These are phyloP conservation scores for Vitis rupestris DNA, from an alignment of 164 flowering plant genomes.

Conservation along the genomic window DNA sequence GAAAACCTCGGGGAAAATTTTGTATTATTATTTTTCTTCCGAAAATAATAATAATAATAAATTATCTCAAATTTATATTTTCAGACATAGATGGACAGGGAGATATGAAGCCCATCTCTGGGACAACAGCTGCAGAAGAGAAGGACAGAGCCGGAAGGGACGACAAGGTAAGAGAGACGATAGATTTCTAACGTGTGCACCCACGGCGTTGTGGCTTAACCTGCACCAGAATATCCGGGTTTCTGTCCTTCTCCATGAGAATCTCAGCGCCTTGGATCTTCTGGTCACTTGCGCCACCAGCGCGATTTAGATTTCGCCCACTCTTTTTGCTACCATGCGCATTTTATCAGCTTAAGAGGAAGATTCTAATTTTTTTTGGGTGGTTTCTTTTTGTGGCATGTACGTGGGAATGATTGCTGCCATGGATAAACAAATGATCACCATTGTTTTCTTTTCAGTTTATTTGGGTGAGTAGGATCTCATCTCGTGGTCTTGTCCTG, in stretches of 20 bases:
- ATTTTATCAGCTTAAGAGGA: neutral
- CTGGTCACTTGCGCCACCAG: neutral
- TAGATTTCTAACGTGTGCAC: slow-evolving; percentile 19
- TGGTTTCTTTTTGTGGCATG: slow-evolving; percentile 22
- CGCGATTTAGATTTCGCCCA: neutral
- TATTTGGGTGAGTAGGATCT: slow-evolving; percentile 68
- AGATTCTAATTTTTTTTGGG: slow-evolving; percentile 14
- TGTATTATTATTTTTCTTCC: neutral
- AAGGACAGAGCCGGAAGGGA: slow-evolving; percentile 86
- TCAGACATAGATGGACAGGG: slow-evolving; percentile 87
- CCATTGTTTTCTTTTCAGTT: slow-evolving; percentile 45
- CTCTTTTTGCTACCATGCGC: slow-evolving; percentile 13
- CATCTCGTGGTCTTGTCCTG: neutral
- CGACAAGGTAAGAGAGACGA: slow-evolving; percentile 51
- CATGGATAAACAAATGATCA: slow-evolving; percentile 22
- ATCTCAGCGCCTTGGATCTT: slow-evolving; percentile 11
- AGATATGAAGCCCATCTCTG: slow-evolving; percentile 90
- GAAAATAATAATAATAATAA: neutral
- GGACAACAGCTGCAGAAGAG: slow-evolving; percentile 90
- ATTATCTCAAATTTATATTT: neutral
- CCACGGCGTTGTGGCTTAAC: neutral
- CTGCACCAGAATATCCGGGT: slow-evolving; percentile 6
- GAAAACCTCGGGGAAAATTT: neutral
- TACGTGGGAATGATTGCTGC: slow-evolving; percentile 29
- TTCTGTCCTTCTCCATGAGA: too few species aligned